phyloP scores from a whole-genome alignment of 176 grass and related monocot species.

The Lolium multiflorum region DNA sequence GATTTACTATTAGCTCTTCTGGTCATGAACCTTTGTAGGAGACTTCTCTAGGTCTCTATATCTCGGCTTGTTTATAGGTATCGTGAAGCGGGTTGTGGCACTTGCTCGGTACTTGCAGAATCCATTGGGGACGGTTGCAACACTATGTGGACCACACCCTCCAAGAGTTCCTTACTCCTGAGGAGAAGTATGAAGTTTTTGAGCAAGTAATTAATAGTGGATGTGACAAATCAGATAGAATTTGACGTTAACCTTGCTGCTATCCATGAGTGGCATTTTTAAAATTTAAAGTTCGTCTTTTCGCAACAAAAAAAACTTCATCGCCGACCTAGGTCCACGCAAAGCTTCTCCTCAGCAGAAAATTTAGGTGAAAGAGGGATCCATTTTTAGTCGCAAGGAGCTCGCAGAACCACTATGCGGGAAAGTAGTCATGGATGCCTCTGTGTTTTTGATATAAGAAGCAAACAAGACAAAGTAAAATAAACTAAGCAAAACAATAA shows the following conservation, averaged over 20 bases:
- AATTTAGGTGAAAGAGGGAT: constrained; percentile 75
- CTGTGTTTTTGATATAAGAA: not conserved
- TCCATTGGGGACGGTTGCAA: constrained; percentile 88
- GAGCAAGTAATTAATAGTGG: constrained; percentile 87
- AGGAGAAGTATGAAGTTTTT: constrained; percentile 92
- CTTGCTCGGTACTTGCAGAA: constrained; percentile 90
- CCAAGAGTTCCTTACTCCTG: constrained; percentile 85
- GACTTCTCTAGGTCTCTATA: not conserved
- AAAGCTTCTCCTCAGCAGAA: constrained; percentile 85
- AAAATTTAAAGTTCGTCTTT: constrained; percentile 67
- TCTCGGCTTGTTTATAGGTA: constrained; percentile 53
- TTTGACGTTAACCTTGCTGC: constrained; percentile 93
- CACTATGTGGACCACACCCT: constrained; percentile 82
- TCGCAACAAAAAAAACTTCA: too few relatives aligned
- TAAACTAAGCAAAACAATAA: too few relatives aligned
- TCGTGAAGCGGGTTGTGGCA: constrained; percentile 88
- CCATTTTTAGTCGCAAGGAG: constrained; percentile 85
- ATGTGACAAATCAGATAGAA: constrained; percentile 88
- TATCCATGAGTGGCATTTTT: constrained; percentile 96
- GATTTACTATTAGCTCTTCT: constrained; percentile 24
- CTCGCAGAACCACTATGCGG: constrained; percentile 73
- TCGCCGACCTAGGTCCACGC: constrained; percentile 83
- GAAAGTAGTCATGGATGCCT: constrained; percentile 90
- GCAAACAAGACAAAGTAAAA: too few relatives aligned
- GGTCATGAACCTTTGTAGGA: not conserved